Conservation (phyloP, 768 basidiomycete species). For the Coprinopsis marcescibilis region DNA sequence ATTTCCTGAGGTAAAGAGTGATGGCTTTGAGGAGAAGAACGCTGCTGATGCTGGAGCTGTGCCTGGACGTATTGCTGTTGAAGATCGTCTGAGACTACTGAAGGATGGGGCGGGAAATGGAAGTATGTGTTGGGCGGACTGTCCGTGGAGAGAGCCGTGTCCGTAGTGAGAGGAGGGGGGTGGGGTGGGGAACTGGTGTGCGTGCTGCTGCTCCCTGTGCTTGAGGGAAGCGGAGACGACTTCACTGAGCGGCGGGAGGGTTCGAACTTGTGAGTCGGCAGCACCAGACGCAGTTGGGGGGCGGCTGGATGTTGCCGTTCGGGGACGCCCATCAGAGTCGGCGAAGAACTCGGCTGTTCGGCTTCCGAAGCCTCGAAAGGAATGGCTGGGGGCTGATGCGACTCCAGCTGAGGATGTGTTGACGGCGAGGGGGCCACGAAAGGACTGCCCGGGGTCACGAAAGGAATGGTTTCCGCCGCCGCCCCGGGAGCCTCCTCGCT, state of each 20-base stretch:
- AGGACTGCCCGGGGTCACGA: slow-evolving; percentile 79
- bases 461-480: slow-evolving; percentile 50
- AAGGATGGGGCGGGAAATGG: slow-evolving; percentile 49
- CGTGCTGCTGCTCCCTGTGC: slow-evolving; percentile 28
- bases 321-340: not conserved
- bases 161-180: slow-evolving; percentile 3
- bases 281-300: slow-evolving; percentile 46
- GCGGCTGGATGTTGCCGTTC: slow-evolving; percentile 31
- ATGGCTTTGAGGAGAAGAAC: slow-evolving; percentile 45
- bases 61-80: slow-evolving; percentile 60
- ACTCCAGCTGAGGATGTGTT: slow-evolving; percentile 28
- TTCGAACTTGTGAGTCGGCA: slow-evolving; percentile 31
- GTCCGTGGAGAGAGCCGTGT: slow-evolving; percentile 16
- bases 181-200: slow-evolving; percentile 30
- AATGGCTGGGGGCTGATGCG: slow-evolving; percentile 45
- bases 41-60: slow-evolving; percentile 68
- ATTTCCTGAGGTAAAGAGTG: slow-evolving; percentile 37
- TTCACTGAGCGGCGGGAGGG: slow-evolving; percentile 70
- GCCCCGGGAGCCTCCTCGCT: slow-evolving; percentile 6
- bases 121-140: slow-evolving; percentile 45
- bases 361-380: slow-evolving; percentile 44
- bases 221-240: slow-evolving; percentile 69
- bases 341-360: not conserved
- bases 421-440: slow-evolving; percentile 43
- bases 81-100: slow-evolving; percentile 54